Conservation (phyloP, 768 basidiomycete genomes). For the Filobasidium floriforme region DNA sequence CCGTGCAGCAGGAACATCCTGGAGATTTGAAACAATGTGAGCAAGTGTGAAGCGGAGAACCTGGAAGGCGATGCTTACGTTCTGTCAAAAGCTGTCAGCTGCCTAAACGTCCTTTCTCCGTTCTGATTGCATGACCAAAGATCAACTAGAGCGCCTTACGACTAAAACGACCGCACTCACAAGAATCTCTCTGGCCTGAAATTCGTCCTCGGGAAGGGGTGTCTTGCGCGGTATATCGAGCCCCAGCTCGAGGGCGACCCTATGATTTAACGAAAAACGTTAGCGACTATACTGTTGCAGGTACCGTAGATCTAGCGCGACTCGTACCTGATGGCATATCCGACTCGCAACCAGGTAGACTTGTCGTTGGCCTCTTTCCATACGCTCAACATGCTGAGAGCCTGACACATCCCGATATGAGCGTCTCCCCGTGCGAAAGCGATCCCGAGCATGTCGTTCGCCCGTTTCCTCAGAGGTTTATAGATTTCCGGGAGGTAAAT, state of each 20-base stretch:
- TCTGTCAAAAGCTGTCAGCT: constrained; percentile 25
- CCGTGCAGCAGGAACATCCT: constrained; percentile 16
- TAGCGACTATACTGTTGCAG: background rate
- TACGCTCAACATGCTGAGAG: constrained; percentile 24
- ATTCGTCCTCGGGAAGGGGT: constrained; percentile 21
- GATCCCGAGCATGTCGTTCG: constrained; percentile 22
- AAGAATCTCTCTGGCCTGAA: constrained; percentile 27
- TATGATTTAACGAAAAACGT: background rate
- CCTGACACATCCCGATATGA: constrained; percentile 26
- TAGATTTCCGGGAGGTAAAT: constrained; percentile 20
- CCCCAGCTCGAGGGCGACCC: constrained; percentile 22
- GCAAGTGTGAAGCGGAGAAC: too few species aligned
- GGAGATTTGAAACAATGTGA: background rate
- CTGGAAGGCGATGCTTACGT: constrained; percentile 16
- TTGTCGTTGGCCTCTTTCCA: constrained; percentile 30
- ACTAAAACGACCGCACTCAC: background rate
- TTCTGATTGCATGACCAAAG: constrained; percentile 4
- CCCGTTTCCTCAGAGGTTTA: constrained; percentile 16
- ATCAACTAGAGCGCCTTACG: background rate
- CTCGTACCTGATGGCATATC: constrained; percentile 23
- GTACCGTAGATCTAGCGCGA: constrained; percentile 1
- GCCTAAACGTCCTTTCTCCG: constrained; percentile 24
- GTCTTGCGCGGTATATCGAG: constrained; percentile 14
- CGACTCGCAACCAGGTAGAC: constrained; percentile 20
- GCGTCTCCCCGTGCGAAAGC: constrained; percentile 26